These are phyloP conservation scores for Candida ortonii DNA, from an alignment of 805 yeast species.

Conservation along the genomic window DNA sequence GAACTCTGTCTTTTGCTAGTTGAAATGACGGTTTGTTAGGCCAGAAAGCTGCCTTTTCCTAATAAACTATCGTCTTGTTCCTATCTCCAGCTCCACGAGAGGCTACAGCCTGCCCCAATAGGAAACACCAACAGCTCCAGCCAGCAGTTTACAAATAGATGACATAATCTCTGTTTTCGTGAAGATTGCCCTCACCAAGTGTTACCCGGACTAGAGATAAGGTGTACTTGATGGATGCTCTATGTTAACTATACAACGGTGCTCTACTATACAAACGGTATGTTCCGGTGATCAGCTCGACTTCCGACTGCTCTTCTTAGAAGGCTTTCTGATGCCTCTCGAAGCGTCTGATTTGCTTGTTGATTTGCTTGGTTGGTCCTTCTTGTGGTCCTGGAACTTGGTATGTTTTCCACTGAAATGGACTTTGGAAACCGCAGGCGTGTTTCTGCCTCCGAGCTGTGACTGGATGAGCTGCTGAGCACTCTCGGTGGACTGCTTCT, in stretches of 20 bases:
- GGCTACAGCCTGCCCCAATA: conserved; percentile 21
- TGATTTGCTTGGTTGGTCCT: conserved; percentile 2
- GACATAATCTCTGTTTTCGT: too few relatives aligned
- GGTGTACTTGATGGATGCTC: too few relatives aligned
- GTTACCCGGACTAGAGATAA: conserved; percentile 6
- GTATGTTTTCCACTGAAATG: conserved; percentile 56
- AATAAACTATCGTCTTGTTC: neutral
- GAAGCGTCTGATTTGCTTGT: conserved; percentile 2
- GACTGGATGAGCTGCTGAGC: conserved; percentile 41
- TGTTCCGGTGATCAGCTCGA: too few relatives aligned
- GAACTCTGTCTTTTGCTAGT: too few relatives aligned
- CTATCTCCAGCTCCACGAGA: too few relatives aligned
- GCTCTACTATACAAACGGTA: too few relatives aligned
- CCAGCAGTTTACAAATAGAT: too few relatives aligned
- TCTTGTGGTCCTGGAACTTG: conserved; percentile 34
- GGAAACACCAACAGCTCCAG: conserved; percentile 8
- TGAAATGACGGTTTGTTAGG: too few relatives aligned
- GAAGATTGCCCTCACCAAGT: too few relatives aligned
- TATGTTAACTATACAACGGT: too few relatives aligned
- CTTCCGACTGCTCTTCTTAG: conserved; percentile 1
- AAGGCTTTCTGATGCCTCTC: conserved; percentile 3
- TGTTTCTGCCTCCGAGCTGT: conserved; percentile 18
- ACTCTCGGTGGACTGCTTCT: conserved; percentile 31
- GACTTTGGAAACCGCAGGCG: conserved; percentile 51
- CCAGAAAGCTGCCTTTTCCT: conserved; percentile 1